Evolutionary conservation across 805 yeast species (phyloP), one percentile per base, ranked within the genome.

Genomic region (Cephaloascus fragrans): DNA sequence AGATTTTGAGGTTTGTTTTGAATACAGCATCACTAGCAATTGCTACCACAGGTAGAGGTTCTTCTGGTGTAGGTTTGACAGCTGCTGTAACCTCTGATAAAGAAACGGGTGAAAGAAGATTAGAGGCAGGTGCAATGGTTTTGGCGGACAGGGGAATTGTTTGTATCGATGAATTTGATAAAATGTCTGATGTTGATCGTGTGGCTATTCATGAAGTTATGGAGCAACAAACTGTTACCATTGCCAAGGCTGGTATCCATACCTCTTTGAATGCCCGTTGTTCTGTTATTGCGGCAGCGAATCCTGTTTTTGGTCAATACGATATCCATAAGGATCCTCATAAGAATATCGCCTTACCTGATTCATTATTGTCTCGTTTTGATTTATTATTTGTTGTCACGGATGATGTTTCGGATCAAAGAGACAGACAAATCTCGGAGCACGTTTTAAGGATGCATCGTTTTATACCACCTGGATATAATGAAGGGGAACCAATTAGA

Each of bases 71-170:
- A 35, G 98, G 98, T 86, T 73, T 93, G 53, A 93, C 98, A 0
- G 98, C 98, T 16, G 98, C 98, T 1, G 98, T 93, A 3, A 89
- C 97, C 4, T 75, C 89, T 1, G 98, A 93, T 61, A 83, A 81
- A 52, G 98, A 93, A 60, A 93, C 98, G 0, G 97, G 97, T 43
- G 98, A 93, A 63, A 73, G 97, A 52, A 75, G 95, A 50, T 68
- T 93, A 47, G 98, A 93, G 63, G 98, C 97, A 1, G 98, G 98
- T 71, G 98, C 98, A 3, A 90, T 93, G 97, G 98, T 93, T 31
- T 69, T 93, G 45, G 98, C 97, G 10, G 98, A 93, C 62, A 71
- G 97, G 47, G 98, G 98, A 46, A 74, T 93, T 41, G 97, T 93
- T 33, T 93, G 98, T 74, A 94, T 93, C 52, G 98, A 93, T 70